phyloP scores from a whole-genome alignment of 2,329 filamentous ascomycete species.

The Penicillium decumbens region DNA sequence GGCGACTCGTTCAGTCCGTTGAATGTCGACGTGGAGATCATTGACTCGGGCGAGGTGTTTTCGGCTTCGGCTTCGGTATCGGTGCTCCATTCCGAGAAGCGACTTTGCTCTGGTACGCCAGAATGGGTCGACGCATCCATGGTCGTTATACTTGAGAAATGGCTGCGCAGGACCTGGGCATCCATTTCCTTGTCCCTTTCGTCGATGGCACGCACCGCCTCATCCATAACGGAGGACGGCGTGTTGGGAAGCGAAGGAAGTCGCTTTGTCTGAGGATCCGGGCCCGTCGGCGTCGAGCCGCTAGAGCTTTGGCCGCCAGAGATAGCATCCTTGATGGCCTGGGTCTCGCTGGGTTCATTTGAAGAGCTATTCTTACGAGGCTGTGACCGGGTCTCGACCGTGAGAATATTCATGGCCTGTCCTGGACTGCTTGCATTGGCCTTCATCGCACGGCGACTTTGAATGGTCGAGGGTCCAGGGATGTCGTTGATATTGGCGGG shows the following conservation, averaged over 20 bases:
- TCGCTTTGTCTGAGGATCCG: conserved; percentile 36
- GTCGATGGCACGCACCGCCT: conserved; percentile 36
- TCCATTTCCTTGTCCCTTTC: conserved; percentile 31
- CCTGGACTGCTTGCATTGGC: conserved; percentile 24
- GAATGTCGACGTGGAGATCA: conserved; percentile 35
- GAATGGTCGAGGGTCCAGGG: conserved; percentile 29
- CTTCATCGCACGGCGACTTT: conserved; percentile 36
- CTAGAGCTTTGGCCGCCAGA: conserved; percentile 9
- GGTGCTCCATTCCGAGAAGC: conserved; percentile 41
- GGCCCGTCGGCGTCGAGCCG: conserved; percentile 26
- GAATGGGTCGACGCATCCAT: conserved; percentile 32
- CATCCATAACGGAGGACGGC: conserved; percentile 44
- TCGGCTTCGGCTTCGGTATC: conserved; percentile 26
- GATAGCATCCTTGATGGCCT: conserved; percentile 10
- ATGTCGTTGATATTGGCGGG: conserved; percentile 6
- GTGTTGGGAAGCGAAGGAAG: conserved; percentile 46
- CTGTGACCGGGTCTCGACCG: conserved; percentile 24
- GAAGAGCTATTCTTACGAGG: conserved; percentile 10
- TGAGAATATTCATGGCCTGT: conserved; percentile 27
- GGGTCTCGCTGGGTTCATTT: conserved; percentile 13
- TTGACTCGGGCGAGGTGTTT: conserved; percentile 33
- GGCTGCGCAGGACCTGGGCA: conserved; percentile 35
- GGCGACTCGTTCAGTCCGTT: conserved; percentile 19
- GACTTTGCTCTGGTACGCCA: conserved; percentile 29
- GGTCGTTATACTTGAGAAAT: conserved; percentile 40